These are phyloP conservation scores for Daldinia grandis DNA, from an alignment of 495 filamentous ascomycete genomes.

Conservation along the genomic window DNA sequence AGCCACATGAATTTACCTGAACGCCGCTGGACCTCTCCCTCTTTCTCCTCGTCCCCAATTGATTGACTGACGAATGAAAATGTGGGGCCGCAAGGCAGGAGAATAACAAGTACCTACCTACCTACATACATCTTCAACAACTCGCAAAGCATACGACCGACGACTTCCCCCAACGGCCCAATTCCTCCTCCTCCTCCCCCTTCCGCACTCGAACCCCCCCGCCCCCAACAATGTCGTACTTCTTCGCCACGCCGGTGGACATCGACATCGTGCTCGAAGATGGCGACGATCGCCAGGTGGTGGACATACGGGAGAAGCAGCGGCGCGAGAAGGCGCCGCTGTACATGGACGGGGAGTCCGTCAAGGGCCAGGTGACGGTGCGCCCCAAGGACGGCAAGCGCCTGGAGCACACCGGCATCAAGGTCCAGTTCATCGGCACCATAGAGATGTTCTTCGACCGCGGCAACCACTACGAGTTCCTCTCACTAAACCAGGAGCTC, in stretches of 20 bases:
- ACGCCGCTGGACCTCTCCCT: background rate
- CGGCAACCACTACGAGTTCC: constrained; percentile 99
- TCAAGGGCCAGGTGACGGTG: constrained; percentile 93
- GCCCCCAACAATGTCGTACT: constrained; percentile 82
- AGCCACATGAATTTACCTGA: constrained; percentile 19
- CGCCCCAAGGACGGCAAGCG: constrained; percentile 98
- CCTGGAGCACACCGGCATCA: constrained; percentile 98
- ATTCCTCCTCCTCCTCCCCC: background rate
- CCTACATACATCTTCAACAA: too few species aligned
- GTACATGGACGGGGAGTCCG: constrained; percentile 98
- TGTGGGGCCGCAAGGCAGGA: constrained; percentile 33
- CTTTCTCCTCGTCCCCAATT: background rate
- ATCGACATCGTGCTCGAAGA: constrained; percentile 98
- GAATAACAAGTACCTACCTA: constrained; percentile 13
- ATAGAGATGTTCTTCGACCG: constrained; percentile 99
- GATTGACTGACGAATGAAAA: constrained; percentile 18
- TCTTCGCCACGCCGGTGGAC: constrained; percentile 97
- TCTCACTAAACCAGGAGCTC: constrained; percentile 93
- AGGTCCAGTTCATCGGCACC: constrained; percentile 99
- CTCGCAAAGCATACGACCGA: constrained; percentile 10
- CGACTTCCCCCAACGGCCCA: background rate
- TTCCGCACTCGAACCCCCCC: constrained; percentile 3
- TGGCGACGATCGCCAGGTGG: constrained; percentile 88
- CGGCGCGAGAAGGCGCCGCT: constrained; percentile 94
- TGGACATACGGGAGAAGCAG: constrained; percentile 99